These are phyloP conservation scores for Botrytis cinerea DNA, from an alignment of 2,329 filamentous ascomycete species.

Conservation along the genomic window DNA sequence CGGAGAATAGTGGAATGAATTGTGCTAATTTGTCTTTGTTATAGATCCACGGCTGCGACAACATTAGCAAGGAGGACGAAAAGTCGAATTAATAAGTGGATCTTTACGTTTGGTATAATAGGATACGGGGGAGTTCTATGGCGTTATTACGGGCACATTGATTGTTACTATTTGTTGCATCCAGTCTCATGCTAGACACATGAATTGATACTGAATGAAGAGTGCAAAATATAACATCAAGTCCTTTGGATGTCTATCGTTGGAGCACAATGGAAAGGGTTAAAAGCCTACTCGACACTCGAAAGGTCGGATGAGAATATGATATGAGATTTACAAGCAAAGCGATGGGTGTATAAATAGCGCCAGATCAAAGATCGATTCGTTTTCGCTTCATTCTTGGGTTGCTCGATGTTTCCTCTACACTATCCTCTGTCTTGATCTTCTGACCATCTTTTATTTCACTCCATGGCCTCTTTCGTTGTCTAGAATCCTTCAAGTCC, in stretches of 20 bases:
- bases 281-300: neutral
- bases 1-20: neutral
- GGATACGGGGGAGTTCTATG: neutral
- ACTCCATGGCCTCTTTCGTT: neutral
- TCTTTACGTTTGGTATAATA: neutral
- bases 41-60: constrained; percentile 16
- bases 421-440: neutral
- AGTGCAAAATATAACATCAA: neutral
- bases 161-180: neutral
- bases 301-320: neutral
- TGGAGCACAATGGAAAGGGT: neutral
- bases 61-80: neutral
- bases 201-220: neutral
- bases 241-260: neutral
- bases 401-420: neutral
- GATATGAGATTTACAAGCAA: neutral
- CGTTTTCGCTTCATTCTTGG: constrained; percentile 1
- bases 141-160: neutral
- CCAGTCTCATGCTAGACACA: neutral
- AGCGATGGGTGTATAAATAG: neutral
- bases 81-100: neutral
- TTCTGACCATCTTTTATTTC: neutral
- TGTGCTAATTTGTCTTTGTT: neutral
- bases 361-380: neutral
- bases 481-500: neutral